Evolutionary conservation across 345 rosid genomes (phyloP), one percentile per base, ranked within the genome.

Genomic region (Eutrema japonicum): DNA sequence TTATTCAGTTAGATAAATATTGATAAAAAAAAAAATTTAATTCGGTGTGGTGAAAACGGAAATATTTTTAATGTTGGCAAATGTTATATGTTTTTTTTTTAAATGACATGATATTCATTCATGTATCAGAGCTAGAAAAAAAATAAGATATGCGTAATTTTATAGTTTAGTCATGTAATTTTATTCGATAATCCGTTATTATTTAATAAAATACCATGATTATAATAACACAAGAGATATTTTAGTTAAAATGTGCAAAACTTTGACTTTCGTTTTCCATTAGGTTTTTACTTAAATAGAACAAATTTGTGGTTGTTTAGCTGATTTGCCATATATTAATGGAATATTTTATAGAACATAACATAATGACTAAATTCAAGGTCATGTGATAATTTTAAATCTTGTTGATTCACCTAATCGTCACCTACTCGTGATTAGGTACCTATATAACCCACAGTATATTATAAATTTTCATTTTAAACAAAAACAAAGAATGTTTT

Each of bases 281-380:
- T 11, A 29, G 0, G 35, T 8, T 32, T 54, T 11, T 16, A 26
- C 12, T 22, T 22, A 22, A 35, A 9, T 14, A 10, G 7, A 56
- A 35, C 42, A 55, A 55, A 16, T 33, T 54, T 32, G 8, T 55
- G n/a, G 35, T 12, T 52, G 12, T 8, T 14, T 56, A 56, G 61
- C 42, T 56, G 14, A 35, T 35, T 56, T n/a, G 3, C 4, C n/a
- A 59, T 59, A 18, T 18, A 38, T 18, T 36, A 22, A 18, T 22
- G 22, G 13, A 16, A 36, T 9, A 57, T 57, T 36, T 56, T 56
- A 2, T 9, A 22, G 2, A 58, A 26, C 30, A 58, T 37, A 18
- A 5, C 63, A 59, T 58, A 18, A 18, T 18, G 18, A 58, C 8
- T 37, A 59, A 18, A 59, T 59, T 38, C n/a, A 59, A 59, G 33